Base-by-base conservation (phyloP, 2,329 filamentous ascomycete genomes). In the Daldinia sp. region DNA sequence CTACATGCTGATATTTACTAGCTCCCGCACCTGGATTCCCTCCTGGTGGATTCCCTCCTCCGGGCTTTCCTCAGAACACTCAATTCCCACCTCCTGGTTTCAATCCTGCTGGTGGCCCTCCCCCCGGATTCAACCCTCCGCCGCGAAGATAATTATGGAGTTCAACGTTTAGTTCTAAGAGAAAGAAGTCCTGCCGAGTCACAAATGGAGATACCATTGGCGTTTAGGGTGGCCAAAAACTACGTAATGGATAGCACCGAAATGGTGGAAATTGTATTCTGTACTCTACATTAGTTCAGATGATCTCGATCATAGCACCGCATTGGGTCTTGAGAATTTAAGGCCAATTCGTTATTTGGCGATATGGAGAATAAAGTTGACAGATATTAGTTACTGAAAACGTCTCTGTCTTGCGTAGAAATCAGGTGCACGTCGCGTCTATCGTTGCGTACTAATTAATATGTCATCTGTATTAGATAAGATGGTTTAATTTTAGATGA, bases 61-160 rank as follows among this genome's bases (percentile, higher is more conserved):
- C 80, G 27, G 77, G 79, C 10, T 81, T 81, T 70, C 79, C 78
- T 48, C 79, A 68, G 73, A 77, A 63, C 74, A 78, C 73, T 71
- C 81, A 72, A 59, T 81, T 82, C 73, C 80, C 81, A 47, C 81
- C 83, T 41, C 81, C 82, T 30, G 83, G 83, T 17, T 85, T 85
- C 75, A 81, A 82, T 68, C 81, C 82, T 11, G 74, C 71, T 57
- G 79, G 80, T 69, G 86, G 86, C 63, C 79, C 79, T 30, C 79
- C 79, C 17, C 85, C 88, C 50, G 91, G 91, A 66, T 94, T 94
- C 80, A 90, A 93, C 79, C 88, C 87, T 64, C 88, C 90, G 61
- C 87, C 88, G 55, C 83, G 86, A 77, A 80, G 84, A 81, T 87
- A 81, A 69, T 72, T 45, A 19, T 29, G 57, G 53, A 56, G 61